These are phyloP conservation scores for Afroboletus lepidellus DNA, from an alignment of 1,284 basidiomycete species.

Conservation along the genomic window DNA sequence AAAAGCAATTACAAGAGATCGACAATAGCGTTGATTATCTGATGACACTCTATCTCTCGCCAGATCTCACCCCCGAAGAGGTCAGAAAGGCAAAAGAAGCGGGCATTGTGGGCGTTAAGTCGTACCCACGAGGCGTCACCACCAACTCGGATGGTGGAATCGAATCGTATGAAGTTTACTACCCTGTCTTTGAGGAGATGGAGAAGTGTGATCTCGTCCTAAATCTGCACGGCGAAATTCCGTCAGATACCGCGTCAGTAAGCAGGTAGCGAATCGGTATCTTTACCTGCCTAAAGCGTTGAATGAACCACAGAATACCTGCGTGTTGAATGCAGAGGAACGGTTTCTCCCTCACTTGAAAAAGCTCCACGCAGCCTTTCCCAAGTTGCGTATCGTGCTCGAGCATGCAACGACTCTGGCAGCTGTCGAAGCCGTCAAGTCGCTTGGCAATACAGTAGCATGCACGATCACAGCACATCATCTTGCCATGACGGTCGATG, in stretches of 20 bases:
- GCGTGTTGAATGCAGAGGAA: conserved; percentile 92
- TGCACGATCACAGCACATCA: conserved; percentile 99
- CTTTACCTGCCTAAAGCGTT: conserved; percentile 5
- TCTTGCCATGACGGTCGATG: conserved; percentile 91
- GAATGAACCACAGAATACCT: conserved; percentile 65
- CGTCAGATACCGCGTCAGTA: conserved; percentile 81
- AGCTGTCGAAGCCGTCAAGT: conserved; percentile 88
- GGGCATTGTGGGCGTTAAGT: conserved; percentile 95
- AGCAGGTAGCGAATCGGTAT: conserved; percentile 27
- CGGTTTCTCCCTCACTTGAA: conserved; percentile 88
- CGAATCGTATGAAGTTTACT: conserved; percentile 94
- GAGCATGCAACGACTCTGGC: conserved; percentile 98
- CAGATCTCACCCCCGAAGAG: conserved; percentile 88
- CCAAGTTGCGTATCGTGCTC: conserved; percentile 92
- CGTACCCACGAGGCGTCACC: conserved; percentile 96
- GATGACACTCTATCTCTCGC: conserved; percentile 95
- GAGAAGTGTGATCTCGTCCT: conserved; percentile 91
- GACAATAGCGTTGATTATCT: conserved; percentile 84
- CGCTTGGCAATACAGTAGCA: conserved; percentile 85
- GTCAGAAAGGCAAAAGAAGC: conserved; percentile 83
- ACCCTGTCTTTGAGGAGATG: conserved; percentile 95
- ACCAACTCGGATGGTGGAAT: conserved; percentile 98
- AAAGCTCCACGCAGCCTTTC: conserved; percentile 83
- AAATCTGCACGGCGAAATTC: conserved; percentile 97
- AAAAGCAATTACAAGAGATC: conserved; percentile 69